These are phyloP conservation scores for Cyberlindnera japonica DNA, from an alignment of 805 yeast genomes.

Conservation along the genomic window DNA sequence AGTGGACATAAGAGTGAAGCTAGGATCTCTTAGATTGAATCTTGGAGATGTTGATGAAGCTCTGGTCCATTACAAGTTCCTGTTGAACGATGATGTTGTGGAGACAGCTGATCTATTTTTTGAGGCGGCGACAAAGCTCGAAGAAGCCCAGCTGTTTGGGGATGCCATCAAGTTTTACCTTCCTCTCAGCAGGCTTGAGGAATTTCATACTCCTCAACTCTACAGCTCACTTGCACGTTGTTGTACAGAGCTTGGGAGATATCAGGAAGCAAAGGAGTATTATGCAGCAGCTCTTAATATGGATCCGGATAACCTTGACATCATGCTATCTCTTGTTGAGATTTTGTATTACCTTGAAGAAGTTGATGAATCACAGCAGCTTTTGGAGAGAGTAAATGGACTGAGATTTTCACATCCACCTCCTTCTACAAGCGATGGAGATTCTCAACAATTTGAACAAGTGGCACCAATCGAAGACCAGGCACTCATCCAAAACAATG, in stretches of 20 bases:
- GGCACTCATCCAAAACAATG: constrained; percentile 25
- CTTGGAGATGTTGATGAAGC: constrained; percentile 68
- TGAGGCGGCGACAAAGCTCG: constrained; percentile 74
- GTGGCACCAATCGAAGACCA: constrained; percentile 10
- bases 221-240: constrained; percentile 67
- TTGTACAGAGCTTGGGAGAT: constrained; percentile 67
- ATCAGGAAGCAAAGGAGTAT: constrained; percentile 56
- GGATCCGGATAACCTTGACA: constrained; percentile 65
- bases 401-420: constrained; percentile 28
- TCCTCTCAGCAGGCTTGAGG: constrained; percentile 54
- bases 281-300: constrained; percentile 49
- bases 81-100: constrained; percentile 52
- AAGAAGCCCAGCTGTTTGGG: constrained; percentile 62
- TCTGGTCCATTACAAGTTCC: constrained; percentile 56
- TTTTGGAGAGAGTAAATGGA: constrained; percentile 49
- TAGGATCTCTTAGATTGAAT: constrained; percentile 71
- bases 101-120: constrained; percentile 69
- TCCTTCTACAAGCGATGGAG: not conserved
- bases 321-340: constrained; percentile 78
- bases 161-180: constrained; percentile 70
- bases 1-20: constrained; percentile 78
- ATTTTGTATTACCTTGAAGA: constrained; percentile 66
- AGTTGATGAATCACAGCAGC: constrained; percentile 48
- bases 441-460: no score
- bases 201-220: constrained; percentile 45